Percentiles rank a stretch among this genome's conserved stretches.
These are phyloP conservation scores for Acidomyces sp. DNA, from an alignment of 495 filamentous ascomycete genomes.

Conservation along the genomic window DNA sequence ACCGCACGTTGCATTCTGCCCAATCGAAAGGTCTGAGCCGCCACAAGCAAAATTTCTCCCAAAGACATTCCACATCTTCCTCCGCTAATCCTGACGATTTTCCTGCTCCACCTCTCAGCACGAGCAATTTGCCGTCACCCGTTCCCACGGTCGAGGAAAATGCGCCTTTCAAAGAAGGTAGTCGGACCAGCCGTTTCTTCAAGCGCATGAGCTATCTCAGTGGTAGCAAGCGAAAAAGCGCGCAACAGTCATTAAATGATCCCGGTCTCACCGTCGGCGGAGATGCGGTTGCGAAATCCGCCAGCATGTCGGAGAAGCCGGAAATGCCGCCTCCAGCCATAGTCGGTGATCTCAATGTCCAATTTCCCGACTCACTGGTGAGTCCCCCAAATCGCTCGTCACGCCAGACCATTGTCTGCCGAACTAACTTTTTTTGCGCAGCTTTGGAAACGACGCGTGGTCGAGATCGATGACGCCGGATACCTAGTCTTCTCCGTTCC, in stretches of 20 bases:
- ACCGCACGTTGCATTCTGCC: conserved; percentile 19
- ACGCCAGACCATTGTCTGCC: neutral
- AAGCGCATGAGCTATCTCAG: conserved; percentile 58
- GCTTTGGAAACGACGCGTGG: conserved; percentile 79
- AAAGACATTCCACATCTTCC: no score
- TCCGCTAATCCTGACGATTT: conserved; percentile 25
- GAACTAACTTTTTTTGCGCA: conserved; percentile 10
- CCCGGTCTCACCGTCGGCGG: no score
- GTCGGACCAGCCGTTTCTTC: conserved; percentile 60
- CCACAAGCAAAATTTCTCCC: conserved; percentile 29
- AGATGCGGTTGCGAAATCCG: no score
- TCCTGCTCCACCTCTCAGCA: conserved; percentile 29
- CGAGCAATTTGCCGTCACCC: conserved; percentile 30
- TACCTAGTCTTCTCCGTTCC: conserved; percentile 47
- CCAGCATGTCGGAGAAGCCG: neutral
- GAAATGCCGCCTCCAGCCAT: conserved; percentile 34
- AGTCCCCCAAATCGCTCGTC: conserved; percentile 10
- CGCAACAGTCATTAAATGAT: no score
- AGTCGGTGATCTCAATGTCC: conserved; percentile 81
- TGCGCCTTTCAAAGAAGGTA: conserved; percentile 43
- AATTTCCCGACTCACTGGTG: conserved; percentile 76
- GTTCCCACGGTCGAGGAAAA: conserved; percentile 20
- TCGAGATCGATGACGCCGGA: conserved; percentile 65
- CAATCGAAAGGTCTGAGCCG: conserved; percentile 28
- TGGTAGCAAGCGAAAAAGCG: conserved; percentile 43